Evolutionary conservation across 768 basidiomycete species (phyloP), one percentile per base, ranked within the genome.

Genomic region (Sporobolomyces roseus): DNA sequence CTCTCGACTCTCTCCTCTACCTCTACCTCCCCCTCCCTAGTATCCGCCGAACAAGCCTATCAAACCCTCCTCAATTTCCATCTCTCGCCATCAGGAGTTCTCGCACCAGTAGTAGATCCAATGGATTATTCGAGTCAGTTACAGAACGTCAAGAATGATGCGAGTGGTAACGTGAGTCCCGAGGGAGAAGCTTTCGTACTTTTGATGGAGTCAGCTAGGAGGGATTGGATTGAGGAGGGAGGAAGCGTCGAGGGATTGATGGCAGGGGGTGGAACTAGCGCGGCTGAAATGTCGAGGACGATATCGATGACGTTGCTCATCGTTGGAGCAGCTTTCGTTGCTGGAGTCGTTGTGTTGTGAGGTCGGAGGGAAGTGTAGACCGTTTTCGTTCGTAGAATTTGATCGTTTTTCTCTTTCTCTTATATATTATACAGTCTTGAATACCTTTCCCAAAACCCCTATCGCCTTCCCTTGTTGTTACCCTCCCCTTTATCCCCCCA

Each of bases 151-250:
- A 54, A 33, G 13, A 14, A 6, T 4, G 58, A 61, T 45, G 65
- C 23, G 33, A 19, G 25, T n/a, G 88, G 4, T 88, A 87, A 85
- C 78, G 32, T 84, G 25, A 88, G 87, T 68, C 84, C 91, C 3
- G 91, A 93, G 77, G 86, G 82, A 0, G 83, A 93, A 79, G 88
- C 88, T 17, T 93, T 93, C 77, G 85, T 88, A 10, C 77, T 93
- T 9, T 81, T 86, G 74, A 81, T 92, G 80, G 83, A 90, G 70
- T 82, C 87, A 0, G 88, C 88, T 9, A 88, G 86, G 83, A 80
- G 83, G 62, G 90, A 91, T 70, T 92, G 88, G 55, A 36, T 62
- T 21, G 35, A 35, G 21, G 23, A 36, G 4, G 66, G 66, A 23
- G 66, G 66, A 33, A 45, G 49, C n/a, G 58, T 25, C 13, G 32